Base-by-base conservation (phyloP, 202 grass and related monocot genomes). In the Schoenoplectus tabernaemontani region DNA sequence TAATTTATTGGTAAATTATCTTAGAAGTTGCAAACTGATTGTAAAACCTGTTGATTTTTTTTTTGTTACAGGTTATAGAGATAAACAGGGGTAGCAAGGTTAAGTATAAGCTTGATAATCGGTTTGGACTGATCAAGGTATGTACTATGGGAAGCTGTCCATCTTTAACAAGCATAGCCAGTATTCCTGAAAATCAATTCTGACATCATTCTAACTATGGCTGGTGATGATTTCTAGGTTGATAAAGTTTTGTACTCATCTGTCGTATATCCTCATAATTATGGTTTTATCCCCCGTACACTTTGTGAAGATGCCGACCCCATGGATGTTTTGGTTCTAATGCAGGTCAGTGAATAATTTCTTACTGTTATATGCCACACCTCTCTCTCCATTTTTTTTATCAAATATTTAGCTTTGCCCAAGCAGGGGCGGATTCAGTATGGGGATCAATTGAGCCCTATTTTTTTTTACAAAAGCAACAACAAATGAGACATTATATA, bases 31-130 rank as follows among this genome's bases (percentile, higher is more conserved):
- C 9, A 8, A 1, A n/a, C n/a, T n/a, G 20, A 78, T 78, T 59
- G 3, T 57, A 39, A 78, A 7, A 20, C 24, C 8, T 60, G 26
- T 64, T 79, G 53, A 39, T 39, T 80, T 22, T 38, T 5, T n/a
- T n/a, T n/a, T n/a, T 51, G 23, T 44, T 26, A 13, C 79, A 93
- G 89, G 89, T 95, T 81, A 87, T 95, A 79, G 89, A 95, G 89
- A 91, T 95, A 84, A 91, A 87, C 2, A 91, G 89, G 81, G 92
- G 92, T 79, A 95, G 92, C 65, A 89, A 91, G 88, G 89, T 91
- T 37, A 95, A 91, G 76, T 95, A 95, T 86, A 90, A 91, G 84
- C 92, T 89, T 64, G 92, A 95, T 83, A 95, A 95, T 37, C 88
- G 88, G 81, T 91, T 85, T 38, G 92, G 92, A 60, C 38, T 95